Evolutionary conservation across 495 filamentous ascomycete genomes (phyloP), one percentile per base, ranked within the genome.

Genomic region (Annulohypoxylon bovei): DNA sequence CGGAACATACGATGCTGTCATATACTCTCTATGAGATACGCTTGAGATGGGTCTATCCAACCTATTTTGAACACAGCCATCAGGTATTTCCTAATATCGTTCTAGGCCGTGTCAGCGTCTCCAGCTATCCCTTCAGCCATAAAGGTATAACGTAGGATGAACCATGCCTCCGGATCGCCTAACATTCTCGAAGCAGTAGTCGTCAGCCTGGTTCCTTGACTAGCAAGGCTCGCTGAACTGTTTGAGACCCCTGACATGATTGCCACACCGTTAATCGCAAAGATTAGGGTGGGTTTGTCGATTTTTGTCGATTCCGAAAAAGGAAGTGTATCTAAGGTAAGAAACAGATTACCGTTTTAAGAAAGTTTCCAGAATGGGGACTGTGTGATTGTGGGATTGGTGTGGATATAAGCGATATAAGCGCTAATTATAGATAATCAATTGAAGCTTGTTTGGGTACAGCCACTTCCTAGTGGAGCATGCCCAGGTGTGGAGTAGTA

Each of bases 1-100:
- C 49, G 49, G 49, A 53, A 53, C 49, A 53, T 53, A 53, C 49
- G 49, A 53, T 53, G 49, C 27, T 53, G 49, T 53, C 49, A 53
- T 53, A 53, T 53, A 53, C 49, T 53, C 49, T 30, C 28, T 53
- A 53, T 53, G 7, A 53, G 49, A 32, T 53, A 27, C 8, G 49
- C 28, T 28, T 30, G 28, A 53, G 49, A 18, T 20, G 27, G 16
- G 49, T 53, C 49, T 33, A 53, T 33, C 49, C 28, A 33, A 53
- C 28, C 28, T 32, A 53, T 53, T 53, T 53, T 6, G 39, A 53
- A n/a, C 49, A 53, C 28, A 20, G 28, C 27, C 6, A 18, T 53
- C 3, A 18, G 27, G 27, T 33, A 53, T 53, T 53, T 53, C 49
- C 49, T 53, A 53, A 32, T 53, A 27, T 53, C 49, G 49, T 33